Conservation (phyloP, 1,284 basidiomycete genomes). For the Microbotryomycetes sp. region DNA sequence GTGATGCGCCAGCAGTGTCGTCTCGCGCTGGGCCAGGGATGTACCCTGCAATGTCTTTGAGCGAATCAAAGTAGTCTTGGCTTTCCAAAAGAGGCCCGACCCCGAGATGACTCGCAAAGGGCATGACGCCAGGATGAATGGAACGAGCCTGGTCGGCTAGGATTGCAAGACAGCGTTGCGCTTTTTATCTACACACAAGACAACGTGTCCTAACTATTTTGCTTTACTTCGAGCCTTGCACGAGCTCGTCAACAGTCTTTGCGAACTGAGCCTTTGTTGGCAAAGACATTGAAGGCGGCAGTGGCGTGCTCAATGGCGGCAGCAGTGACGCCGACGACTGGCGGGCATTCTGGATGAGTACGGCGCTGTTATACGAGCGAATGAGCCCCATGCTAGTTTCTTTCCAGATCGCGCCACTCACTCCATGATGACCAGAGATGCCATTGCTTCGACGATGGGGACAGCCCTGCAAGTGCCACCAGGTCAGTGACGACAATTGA, state of each 20-base stretch:
- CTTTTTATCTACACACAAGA: too few relatives aligned
- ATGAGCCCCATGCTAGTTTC: background rate
- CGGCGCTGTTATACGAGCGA: slow-evolving; percentile 44
- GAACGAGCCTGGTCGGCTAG: too few relatives aligned
- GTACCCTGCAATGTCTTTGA: slow-evolving; percentile 1
- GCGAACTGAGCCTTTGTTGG: slow-evolving; percentile 17
- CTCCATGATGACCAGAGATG: slow-evolving; percentile 91
- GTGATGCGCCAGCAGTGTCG: too few relatives aligned
- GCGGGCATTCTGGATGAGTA: slow-evolving; percentile 78
- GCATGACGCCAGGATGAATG: background rate
- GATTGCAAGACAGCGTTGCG: background rate
- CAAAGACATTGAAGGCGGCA: slow-evolving; percentile 63
- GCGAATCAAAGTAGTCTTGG: slow-evolving; percentile 12
- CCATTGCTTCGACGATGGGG: slow-evolving; percentile 98
- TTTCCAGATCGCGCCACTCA: too few relatives aligned
- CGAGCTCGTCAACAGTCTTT: slow-evolving; percentile 16
- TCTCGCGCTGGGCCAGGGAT: too few relatives aligned
- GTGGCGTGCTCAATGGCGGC: slow-evolving; percentile 63
- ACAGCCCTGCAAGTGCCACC: slow-evolving; percentile 54
- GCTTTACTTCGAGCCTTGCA: slow-evolving; percentile 1
- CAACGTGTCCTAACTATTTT: background rate
- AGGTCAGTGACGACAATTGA: background rate
- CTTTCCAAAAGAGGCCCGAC: background rate
- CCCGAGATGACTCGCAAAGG: background rate
- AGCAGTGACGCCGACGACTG: slow-evolving; percentile 57